These are phyloP conservation scores for Pseudogymnoascus sp. DNA, from an alignment of 2,329 filamentous ascomycete species.

Conservation along the genomic window DNA sequence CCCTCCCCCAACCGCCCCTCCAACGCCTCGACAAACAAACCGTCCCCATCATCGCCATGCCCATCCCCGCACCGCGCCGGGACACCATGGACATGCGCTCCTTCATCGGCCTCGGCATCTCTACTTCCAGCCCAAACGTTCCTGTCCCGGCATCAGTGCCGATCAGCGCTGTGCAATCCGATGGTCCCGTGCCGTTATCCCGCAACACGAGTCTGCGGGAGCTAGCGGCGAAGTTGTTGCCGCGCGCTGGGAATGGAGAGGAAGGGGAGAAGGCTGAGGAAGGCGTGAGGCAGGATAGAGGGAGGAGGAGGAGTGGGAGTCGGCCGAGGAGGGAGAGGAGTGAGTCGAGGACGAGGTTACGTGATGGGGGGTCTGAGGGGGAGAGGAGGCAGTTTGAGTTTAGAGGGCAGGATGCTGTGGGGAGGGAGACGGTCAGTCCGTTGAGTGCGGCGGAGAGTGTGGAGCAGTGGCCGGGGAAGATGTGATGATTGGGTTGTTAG, in stretches of 20 bases:
- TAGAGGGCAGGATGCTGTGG: constrained; percentile 16
- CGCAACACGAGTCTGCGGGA: not conserved
- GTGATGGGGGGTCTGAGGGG: constrained; percentile 9
- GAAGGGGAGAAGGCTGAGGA: constrained; percentile 2
- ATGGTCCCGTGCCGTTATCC: not conserved
- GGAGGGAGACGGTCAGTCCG: not conserved
- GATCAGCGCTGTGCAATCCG: not conserved
- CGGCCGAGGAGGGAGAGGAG: constrained; percentile 20
- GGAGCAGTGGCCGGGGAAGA: constrained; percentile 1
- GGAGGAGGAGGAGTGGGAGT: constrained; percentile 15
- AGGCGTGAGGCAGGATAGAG: constrained; percentile 9
- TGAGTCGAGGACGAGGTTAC: constrained; percentile 18
- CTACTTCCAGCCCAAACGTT: not conserved
- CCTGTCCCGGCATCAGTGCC: not conserved
- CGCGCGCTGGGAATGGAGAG: not conserved
- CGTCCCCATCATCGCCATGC: constrained; percentile 3
- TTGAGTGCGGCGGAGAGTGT: not conserved
- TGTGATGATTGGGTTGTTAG: not conserved
- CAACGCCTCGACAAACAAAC: not conserved
- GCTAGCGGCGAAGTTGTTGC: constrained; percentile 12
- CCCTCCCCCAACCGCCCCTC: not conserved
- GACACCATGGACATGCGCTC: constrained; percentile 8
- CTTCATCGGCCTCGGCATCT: constrained; percentile 1
- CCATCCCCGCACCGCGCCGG: not conserved
- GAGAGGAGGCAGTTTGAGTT: constrained; percentile 19